Conservation (phyloP, 2,329 filamentous ascomycete genomes). For the Myriangium duriaei region DNA sequence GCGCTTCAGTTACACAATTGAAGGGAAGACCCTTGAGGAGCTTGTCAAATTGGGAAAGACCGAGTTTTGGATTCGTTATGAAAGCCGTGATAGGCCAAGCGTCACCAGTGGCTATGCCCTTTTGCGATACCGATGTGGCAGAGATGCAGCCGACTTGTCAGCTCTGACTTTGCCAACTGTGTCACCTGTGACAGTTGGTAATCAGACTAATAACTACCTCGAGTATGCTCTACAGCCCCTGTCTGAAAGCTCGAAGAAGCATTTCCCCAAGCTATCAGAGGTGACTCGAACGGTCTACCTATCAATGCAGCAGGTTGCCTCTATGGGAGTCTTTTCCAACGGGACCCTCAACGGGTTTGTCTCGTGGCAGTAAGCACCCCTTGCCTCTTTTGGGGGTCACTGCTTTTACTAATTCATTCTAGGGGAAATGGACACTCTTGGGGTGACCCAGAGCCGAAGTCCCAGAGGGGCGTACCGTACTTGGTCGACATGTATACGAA, state of each 20-base stretch:
- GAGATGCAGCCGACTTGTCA: constrained; percentile 12
- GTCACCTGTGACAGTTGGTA: constrained; percentile 11
- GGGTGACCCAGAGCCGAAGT: constrained; percentile 15
- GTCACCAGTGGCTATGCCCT: constrained; percentile 38
- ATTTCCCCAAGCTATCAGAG: constrained; percentile 22
- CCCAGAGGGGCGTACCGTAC: constrained; percentile 35
- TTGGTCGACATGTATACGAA: constrained; percentile 41
- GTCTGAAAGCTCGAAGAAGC: constrained; percentile 11
- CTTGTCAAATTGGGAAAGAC: constrained; percentile 24
- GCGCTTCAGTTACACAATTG: constrained; percentile 46
- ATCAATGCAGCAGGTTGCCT: constrained; percentile 13
- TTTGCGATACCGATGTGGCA: constrained; percentile 29
- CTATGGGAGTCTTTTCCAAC: background rate
- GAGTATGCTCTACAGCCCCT: constrained; percentile 28
- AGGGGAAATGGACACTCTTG: constrained; percentile 15
- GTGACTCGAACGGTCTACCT: constrained; percentile 25
- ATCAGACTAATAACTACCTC: constrained; percentile 25
- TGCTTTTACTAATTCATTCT: constrained; percentile 14
- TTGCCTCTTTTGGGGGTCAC: constrained; percentile 1
- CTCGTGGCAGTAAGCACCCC: constrained; percentile 4
- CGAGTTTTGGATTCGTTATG: constrained; percentile 34
- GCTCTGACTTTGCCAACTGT: constrained; percentile 18
- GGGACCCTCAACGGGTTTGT: constrained; percentile 1
- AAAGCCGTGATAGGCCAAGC: constrained; percentile 38
- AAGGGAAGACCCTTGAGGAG: constrained; percentile 38